phyloP scores from a whole-genome alignment of 371 early-diverging fungal genomes.

The Capillidium heterosporum region DNA sequence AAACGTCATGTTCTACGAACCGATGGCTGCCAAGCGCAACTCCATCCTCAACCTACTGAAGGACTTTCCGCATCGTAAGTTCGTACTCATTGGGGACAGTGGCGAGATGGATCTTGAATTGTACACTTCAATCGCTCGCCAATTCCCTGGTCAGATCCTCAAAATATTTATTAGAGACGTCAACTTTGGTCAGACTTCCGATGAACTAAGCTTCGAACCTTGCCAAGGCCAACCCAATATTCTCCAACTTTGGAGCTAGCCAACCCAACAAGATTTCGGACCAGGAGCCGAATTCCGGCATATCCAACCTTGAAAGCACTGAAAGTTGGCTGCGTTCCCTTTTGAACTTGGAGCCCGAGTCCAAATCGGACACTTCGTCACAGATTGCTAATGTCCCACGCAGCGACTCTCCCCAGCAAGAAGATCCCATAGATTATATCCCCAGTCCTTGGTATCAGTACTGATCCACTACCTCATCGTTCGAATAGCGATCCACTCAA shows the following conservation, averaged over 20 bases:
- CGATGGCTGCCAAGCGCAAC: slow-evolving; percentile 18
- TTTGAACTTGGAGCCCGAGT: neutral
- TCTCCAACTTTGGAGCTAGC: neutral
- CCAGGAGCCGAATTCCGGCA: neutral
- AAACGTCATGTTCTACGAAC: slow-evolving; percentile 18
- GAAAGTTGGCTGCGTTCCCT: neutral
- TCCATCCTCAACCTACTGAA: slow-evolving; percentile 18
- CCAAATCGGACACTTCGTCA: no score
- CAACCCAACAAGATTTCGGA: neutral
- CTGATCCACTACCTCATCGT: neutral
- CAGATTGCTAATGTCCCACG: no score
- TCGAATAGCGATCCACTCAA: neutral
- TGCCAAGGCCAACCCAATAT: neutral
- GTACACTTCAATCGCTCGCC: slow-evolving; percentile 36
- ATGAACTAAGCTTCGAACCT: neutral
- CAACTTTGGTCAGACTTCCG: slow-evolving; percentile 13
- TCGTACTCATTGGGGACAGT: slow-evolving; percentile 77
- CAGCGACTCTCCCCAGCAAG: no score
- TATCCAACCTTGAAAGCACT: neutral
- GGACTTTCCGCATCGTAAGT: slow-evolving; percentile 68
- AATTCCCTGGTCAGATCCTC: slow-evolving; percentile 39
- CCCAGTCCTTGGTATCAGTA: neutral
- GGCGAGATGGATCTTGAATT: slow-evolving; percentile 81
- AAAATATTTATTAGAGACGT: slow-evolving; percentile 78
- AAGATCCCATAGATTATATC: no score